Percentiles rank a stretch among this genome's conserved stretches.
Conservation (phyloP, 768 basidiomycete genomes). For the Pleurotus sapidus region DNA sequence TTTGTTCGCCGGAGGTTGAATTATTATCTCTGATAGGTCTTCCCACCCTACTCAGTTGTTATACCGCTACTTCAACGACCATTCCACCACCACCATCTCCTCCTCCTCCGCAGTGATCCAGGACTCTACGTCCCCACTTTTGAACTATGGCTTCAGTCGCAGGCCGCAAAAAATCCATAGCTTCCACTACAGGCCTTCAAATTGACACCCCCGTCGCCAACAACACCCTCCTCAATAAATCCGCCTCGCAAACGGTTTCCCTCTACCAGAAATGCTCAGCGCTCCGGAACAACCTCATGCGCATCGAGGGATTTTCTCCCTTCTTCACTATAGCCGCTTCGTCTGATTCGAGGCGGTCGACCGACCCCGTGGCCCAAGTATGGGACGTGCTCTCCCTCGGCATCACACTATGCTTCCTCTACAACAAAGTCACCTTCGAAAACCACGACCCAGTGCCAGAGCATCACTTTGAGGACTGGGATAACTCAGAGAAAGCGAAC, state of each 20-base stretch:
- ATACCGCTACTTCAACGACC: background rate
- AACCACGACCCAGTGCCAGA: constrained; percentile 53
- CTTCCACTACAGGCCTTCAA: constrained; percentile 57
- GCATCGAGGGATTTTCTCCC: constrained; percentile 68
- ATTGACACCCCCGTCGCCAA: constrained; percentile 72
- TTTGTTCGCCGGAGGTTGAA: constrained; percentile 6
- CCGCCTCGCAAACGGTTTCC: constrained; percentile 82
- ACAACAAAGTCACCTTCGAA: constrained; percentile 61
- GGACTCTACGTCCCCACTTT: background rate
- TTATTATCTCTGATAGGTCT: constrained; percentile 8
- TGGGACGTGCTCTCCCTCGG: constrained; percentile 95
- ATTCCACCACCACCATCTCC: constrained; percentile 1
- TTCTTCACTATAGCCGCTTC: constrained; percentile 65
- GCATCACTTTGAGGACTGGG: constrained; percentile 55
- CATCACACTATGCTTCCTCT: constrained; percentile 92
- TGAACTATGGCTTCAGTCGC: constrained; percentile 49
- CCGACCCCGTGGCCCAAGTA: constrained; percentile 91
- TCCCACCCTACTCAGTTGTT: constrained; percentile 2
- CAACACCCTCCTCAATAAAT: constrained; percentile 88
- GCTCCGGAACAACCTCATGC: constrained; percentile 72
- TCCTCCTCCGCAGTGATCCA: background rate
- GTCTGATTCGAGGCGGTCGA: constrained; percentile 66
- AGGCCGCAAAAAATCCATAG: constrained; percentile 79
- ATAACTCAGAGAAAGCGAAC: constrained; percentile 67
- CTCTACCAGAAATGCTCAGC: constrained; percentile 91